Percentiles rank a stretch among this genome's conserved stretches.
These are phyloP conservation scores for Clonostachys solani DNA, from an alignment of 2,329 filamentous ascomycete genomes.

Conservation along the genomic window DNA sequence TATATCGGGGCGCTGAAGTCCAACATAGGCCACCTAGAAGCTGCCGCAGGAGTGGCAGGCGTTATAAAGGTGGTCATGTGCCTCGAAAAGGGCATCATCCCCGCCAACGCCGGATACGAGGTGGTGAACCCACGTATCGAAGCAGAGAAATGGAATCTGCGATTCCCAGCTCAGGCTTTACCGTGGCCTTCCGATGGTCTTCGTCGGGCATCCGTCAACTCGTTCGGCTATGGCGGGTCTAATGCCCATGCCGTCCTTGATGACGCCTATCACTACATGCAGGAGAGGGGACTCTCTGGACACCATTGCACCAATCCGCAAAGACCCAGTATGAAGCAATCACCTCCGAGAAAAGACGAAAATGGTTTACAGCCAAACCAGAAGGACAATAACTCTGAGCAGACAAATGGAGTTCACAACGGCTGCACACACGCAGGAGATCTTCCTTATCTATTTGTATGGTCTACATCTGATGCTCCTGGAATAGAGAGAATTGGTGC, in stretches of 20 bases:
- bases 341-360: background rate
- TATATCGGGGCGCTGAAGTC: constrained; percentile 10
- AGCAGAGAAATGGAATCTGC: constrained; percentile 33
- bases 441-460: background rate
- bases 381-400: too few relatives aligned
- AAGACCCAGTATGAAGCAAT: constrained; percentile 29
- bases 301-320: constrained; percentile 19
- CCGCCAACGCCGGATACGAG: constrained; percentile 46
- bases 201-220: constrained; percentile 26
- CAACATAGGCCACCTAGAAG: constrained; percentile 44
- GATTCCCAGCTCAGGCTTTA: constrained; percentile 7
- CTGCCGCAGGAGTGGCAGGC: constrained; percentile 43
- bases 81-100: constrained; percentile 43
- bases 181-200: constrained; percentile 32
- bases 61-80: constrained; percentile 48
- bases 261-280: constrained; percentile 5
- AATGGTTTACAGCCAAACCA: background rate
- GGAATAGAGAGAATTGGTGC: background rate
- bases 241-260: constrained; percentile 33
- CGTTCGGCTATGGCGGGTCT: constrained; percentile 39
- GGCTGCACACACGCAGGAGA: too few relatives aligned
- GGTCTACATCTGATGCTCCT: background rate
- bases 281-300: constrained; percentile 1
- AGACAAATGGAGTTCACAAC: background rate
- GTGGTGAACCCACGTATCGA: constrained; percentile 42